Evolutionary conservation across 768 basidiomycete species (phyloP).

Genomic region (Gymnopilus junonius): DNA sequence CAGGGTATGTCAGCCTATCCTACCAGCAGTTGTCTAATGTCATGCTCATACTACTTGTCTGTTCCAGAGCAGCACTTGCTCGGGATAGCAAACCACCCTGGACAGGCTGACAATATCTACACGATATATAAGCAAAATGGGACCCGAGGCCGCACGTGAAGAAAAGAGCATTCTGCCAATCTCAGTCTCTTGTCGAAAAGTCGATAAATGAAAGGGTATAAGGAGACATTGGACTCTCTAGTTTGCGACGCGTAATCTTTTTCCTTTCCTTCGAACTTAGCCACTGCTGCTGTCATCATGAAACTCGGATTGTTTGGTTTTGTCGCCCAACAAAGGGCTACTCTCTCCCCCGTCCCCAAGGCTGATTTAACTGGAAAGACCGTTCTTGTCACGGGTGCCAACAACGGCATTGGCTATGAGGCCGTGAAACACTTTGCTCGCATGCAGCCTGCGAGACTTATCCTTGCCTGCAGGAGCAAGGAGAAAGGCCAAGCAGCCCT

Average conservation of each 20-base stretch:
- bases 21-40: neutral
- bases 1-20: constrained; percentile 5
- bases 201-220: neutral
- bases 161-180: neutral
- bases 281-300: constrained; percentile 6
- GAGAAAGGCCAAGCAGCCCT: constrained; percentile 41
- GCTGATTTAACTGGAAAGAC: constrained; percentile 47
- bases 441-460: constrained; percentile 44
- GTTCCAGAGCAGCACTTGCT: neutral
- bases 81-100: neutral
- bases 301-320: constrained; percentile 20
- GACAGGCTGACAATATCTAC: neutral
- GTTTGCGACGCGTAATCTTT: neutral
- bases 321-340: constrained; percentile 25
- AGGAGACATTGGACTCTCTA: neutral
- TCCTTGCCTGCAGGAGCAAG: constrained; percentile 43
- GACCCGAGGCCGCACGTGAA: constrained; percentile 1
- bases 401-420: constrained; percentile 54
- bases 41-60: neutral
- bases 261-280: neutral
- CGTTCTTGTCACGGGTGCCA: constrained; percentile 53
- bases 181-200: no score
- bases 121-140: constrained; percentile 4
- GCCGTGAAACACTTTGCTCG: constrained; percentile 48
- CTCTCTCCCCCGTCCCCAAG: constrained; percentile 30